Evolutionary conservation across 1,139 yeast species (phyloP).

Genomic region (Taphrina flavorubra): DNA sequence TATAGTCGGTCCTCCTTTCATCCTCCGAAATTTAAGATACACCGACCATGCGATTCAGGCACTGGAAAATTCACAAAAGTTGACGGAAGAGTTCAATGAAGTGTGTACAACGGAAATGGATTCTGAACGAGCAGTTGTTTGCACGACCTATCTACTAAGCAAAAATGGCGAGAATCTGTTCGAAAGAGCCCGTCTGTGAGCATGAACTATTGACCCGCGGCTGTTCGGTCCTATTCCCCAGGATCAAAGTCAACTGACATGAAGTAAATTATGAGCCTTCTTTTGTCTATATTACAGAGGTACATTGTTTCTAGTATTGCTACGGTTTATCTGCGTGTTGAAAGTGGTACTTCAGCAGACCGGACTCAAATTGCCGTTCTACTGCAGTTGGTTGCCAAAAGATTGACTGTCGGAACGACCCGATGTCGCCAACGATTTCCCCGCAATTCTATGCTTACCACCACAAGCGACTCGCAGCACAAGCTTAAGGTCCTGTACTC

Average conservation of each 20-base stretch:
- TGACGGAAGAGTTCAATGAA: constrained; percentile 7
- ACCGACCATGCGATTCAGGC: not conserved
- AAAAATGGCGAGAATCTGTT: not conserved
- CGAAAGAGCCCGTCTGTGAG: constrained; percentile 9
- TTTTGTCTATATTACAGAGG: not conserved
- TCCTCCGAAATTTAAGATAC: not conserved
- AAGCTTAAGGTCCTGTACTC: no score
- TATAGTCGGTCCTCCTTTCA: not conserved
- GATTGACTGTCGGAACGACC: not conserved
- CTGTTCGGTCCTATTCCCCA: no score
- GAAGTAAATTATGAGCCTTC: not conserved
- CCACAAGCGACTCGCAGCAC: not conserved
- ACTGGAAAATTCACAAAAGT: not conserved
- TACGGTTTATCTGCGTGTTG: no score
- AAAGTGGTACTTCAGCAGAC: no score
- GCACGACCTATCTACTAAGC: constrained; percentile 1
- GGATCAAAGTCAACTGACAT: not conserved
- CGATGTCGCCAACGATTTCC: not conserved
- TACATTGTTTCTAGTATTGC: no score
- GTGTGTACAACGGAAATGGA: constrained; percentile 35
- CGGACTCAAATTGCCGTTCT: no score
- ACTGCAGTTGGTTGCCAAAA: no score
- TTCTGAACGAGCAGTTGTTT: constrained; percentile 25
- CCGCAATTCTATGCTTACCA: not conserved
- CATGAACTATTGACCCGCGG: no score